These are phyloP conservation scores for Phialocephala subalpina DNA, from an alignment of 2,329 filamentous ascomycete genomes.

Conservation along the genomic window DNA sequence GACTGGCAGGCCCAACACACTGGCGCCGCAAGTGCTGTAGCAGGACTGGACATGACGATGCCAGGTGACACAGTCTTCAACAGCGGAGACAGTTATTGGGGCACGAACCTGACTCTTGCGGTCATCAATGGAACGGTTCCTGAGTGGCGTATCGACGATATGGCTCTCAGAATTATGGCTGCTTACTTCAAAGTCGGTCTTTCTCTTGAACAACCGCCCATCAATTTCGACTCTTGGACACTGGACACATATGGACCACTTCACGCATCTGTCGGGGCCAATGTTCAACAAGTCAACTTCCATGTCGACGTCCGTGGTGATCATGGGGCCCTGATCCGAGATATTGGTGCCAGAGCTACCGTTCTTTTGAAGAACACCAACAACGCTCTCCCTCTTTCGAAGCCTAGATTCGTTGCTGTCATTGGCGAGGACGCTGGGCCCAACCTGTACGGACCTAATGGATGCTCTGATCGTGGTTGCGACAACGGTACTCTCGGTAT, in stretches of 20 bases:
- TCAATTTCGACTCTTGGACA: constrained; percentile 93
- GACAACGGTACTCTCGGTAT: constrained; percentile 72
- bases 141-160: constrained; percentile 88
- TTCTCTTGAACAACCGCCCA: constrained; percentile 53
- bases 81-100: constrained; percentile 71
- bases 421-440: constrained; percentile 86
- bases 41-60: constrained; percentile 89
- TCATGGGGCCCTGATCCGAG: constrained; percentile 76
- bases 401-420: constrained; percentile 77
- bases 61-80: constrained; percentile 83
- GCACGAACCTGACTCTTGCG: constrained; percentile 85
- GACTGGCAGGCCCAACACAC: constrained; percentile 83
- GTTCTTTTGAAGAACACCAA: constrained; percentile 87
- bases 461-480: constrained; percentile 72
- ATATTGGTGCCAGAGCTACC: constrained; percentile 80
- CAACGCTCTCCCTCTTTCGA: constrained; percentile 77
- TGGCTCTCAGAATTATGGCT: constrained; percentile 84
- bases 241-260: constrained; percentile 75
- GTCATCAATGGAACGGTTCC: constrained; percentile 91
- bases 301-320: constrained; percentile 85
- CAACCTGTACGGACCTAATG: constrained; percentile 75
- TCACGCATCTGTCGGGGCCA: constrained; percentile 68
- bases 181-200: constrained; percentile 73
- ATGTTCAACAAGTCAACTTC: constrained; percentile 75
- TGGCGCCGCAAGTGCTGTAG: constrained; percentile 70